Conservation (phyloP, 2,329 filamentous ascomycete genomes). For the Zymoseptoria pseudotritici region DNA sequence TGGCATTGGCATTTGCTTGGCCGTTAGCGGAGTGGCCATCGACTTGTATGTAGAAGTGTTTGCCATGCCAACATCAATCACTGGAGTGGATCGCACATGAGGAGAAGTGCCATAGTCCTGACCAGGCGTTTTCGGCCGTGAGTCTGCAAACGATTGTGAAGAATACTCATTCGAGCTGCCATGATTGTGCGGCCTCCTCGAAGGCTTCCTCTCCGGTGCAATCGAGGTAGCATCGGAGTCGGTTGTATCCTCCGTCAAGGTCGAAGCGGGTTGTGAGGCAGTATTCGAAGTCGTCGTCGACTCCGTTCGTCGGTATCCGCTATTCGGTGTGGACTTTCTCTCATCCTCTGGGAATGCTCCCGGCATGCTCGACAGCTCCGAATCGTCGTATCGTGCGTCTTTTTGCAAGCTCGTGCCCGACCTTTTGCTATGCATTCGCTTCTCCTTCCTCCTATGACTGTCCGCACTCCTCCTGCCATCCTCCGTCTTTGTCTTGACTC, state of each 20-base stretch:
- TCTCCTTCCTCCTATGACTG: constrained; percentile 28
- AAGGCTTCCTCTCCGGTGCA: constrained; percentile 33
- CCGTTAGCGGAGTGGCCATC: constrained; percentile 22
- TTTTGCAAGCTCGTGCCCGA: constrained; percentile 39
- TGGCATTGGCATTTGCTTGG: constrained; percentile 17
- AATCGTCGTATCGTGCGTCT: constrained; percentile 31
- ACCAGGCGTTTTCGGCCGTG: constrained; percentile 40
- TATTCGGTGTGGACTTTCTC: constrained; percentile 32
- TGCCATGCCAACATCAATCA: constrained; percentile 37
- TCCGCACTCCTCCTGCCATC: constrained; percentile 37
- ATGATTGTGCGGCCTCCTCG: constrained; percentile 14
- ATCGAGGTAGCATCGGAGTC: constrained; percentile 43
- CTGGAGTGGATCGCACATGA: constrained; percentile 30
- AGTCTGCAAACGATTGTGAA: constrained; percentile 36
- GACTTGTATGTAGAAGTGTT: constrained; percentile 38
- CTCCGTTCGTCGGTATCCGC: constrained; percentile 28
- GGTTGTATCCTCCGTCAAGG: constrained; percentile 34
- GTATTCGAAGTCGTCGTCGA: constrained; percentile 20
- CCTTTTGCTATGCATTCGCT: constrained; percentile 29
- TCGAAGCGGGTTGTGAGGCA: constrained; percentile 33
- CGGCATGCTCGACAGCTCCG: constrained; percentile 36
- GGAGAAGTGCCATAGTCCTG: constrained; percentile 26
- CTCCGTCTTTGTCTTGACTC: constrained; percentile 31
- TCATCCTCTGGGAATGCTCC: constrained; percentile 29
- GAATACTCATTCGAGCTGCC: constrained; percentile 32